Evolutionary conservation across 1,139 yeast species (phyloP), one percentile per base, ranked within the genome.

Genomic region (Meyerozyma carpophila): DNA sequence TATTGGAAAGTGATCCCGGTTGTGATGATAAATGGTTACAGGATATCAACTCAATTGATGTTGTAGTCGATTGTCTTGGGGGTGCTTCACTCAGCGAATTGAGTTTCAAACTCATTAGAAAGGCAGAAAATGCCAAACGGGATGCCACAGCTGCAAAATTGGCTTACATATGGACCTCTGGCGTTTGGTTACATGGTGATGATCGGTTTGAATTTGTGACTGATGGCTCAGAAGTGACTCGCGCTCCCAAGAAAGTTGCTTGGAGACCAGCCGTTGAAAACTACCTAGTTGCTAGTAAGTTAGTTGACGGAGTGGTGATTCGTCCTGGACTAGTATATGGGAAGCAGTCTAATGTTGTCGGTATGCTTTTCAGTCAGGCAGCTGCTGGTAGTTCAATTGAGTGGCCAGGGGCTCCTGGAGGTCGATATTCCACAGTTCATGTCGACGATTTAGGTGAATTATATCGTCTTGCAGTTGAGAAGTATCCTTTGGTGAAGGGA

Each of bases 61-160:
- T 32, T 45, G 51, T 44, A 41, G 57, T 55, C 46, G 58, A 55
- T 53, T 38, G 41, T 20, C n/a, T 42, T 7, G 44, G 44, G 18
- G 44, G 44, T 31, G 28, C 37, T 18, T 29, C 41, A 8, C 44
- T 41, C 34, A 31, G 34, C 7, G 34, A 31, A 31, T n/a, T 31
- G 16, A 5, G 32, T 27, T 8, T 36, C 4, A 26, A 41, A 11
- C 14, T 41, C n/a, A 27, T 41, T 20, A 41, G 26, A 38, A 41
- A 41, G 25, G 41, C 41, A 18, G 43, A 41, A n/a, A 13, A 28
- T 2, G 43, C 43, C 3, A 4, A 37, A 20, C 38, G 43, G 13
- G 36, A 41, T 31, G 26, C 41, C 25, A 41, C 43, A 24, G 43
- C 43, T 14, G 26, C 41, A 5, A 38, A 41, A 24, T 41, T 41